These are phyloP conservation scores for Zanthoxylum bungeanum DNA, from an alignment of 345 rosid species.

Conservation along the genomic window DNA sequence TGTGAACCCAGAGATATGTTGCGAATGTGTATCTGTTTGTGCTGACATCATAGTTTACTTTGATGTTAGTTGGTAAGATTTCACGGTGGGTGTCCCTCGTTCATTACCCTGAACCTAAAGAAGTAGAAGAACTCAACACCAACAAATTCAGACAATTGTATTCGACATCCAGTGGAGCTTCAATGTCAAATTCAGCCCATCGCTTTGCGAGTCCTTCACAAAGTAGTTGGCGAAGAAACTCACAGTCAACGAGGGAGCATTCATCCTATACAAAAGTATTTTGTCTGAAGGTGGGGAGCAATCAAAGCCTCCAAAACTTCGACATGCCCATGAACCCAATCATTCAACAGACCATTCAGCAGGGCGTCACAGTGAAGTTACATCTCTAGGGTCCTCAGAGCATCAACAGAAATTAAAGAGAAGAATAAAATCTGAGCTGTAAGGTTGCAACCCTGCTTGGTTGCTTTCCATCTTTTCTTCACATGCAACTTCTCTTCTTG, in stretches of 20 bases:
- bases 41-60: not conserved
- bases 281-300: conserved; percentile 29
- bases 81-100: conserved; percentile 57
- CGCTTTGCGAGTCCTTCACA: conserved; percentile 27
- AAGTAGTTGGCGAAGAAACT: conserved; percentile 31
- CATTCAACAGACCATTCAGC: conserved; percentile 23
- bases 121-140: conserved; percentile 33
- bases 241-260: conserved; percentile 21
- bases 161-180: conserved; percentile 31
- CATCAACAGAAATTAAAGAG: conserved; percentile 27
- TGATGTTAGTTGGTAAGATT: conserved; percentile 54
- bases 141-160: conserved; percentile 10
- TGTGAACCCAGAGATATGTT: no score
- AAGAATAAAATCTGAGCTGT: conserved; percentile 33
- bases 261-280: conserved; percentile 36
- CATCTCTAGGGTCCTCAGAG: conserved; percentile 37
- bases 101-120: conserved; percentile 61
- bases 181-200: conserved; percentile 26
- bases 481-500: not conserved
- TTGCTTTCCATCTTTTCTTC: not conserved
- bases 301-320: conserved; percentile 36
- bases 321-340: conserved; percentile 15
- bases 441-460: not conserved
- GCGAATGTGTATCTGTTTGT: not conserved
- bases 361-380: conserved; percentile 12